Conservation (phyloP, 1,284 basidiomycete genomes). For the Ganoderma resinaceum region DNA sequence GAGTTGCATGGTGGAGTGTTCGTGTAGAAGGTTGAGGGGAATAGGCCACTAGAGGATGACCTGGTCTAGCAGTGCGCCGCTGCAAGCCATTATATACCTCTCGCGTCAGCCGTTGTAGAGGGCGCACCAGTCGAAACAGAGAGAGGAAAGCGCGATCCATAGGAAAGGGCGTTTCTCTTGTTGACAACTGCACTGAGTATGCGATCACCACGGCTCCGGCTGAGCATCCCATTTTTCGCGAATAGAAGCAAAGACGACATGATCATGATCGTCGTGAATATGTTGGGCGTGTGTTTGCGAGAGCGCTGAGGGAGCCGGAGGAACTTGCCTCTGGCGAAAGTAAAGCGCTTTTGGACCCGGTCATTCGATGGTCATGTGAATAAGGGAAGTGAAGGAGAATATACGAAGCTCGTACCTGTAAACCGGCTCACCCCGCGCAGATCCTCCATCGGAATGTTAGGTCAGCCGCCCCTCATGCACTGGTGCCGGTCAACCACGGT, state of each 20-base stretch:
- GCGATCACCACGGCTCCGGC: not conserved
- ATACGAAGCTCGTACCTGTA: not conserved
- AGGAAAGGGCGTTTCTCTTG: not conserved
- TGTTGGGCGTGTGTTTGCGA: not conserved
- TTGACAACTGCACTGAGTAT: not conserved
- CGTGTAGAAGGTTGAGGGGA: not conserved
- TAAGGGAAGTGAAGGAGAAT: not conserved
- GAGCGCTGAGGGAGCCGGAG: not conserved
- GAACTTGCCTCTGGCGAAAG: not conserved
- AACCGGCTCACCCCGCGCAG: not conserved
- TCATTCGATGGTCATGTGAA: not conserved
- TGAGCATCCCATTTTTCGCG: not conserved
- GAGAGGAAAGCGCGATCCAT: not conserved
- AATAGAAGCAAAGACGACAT: not conserved
- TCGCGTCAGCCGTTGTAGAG: not conserved
- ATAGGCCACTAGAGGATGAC: not conserved
- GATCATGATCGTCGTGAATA: not conserved
- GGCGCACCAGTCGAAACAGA: not conserved
- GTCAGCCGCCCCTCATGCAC: not conserved
- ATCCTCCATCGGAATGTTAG: not conserved
- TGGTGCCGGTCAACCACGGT: not conserved
- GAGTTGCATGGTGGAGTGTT: constrained; percentile 17
- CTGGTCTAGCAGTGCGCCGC: not conserved
- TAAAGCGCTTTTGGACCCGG: not conserved
- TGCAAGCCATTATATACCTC: not conserved